Evolutionary conservation across 2,329 filamentous ascomycete genomes (phyloP).

Genomic region (Fusarium abutilonis): DNA sequence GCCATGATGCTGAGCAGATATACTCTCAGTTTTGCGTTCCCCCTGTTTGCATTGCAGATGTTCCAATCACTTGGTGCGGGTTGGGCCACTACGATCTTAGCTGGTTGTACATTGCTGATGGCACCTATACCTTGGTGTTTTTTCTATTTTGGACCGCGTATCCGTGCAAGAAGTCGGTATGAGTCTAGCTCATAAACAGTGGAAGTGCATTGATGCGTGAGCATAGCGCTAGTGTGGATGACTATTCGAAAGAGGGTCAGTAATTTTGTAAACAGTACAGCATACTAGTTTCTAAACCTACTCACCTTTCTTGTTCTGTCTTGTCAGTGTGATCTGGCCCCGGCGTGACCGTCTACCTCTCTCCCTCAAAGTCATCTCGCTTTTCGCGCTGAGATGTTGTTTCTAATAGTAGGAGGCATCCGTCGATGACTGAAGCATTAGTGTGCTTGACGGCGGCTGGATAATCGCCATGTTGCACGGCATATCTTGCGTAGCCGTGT

Average conservation of each 20-base stretch:
- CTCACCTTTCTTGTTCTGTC: no score
- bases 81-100: slow-evolving; percentile 25
- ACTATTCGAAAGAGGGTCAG: no score
- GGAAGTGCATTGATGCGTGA: no score
- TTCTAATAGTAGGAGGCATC: slow-evolving; percentile 38
- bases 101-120: slow-evolving; percentile 7
- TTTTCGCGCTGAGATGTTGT: slow-evolving; percentile 45
- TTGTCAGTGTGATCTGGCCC: no score
- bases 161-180: slow-evolving; percentile 24
- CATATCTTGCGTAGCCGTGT: slow-evolving; percentile 16
- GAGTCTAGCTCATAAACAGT: slow-evolving; percentile 10
- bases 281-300: no score
- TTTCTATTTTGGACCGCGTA: slow-evolving; percentile 9
- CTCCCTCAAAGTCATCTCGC: slow-evolving; percentile 49
- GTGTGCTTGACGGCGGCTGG: slow-evolving; percentile 37
- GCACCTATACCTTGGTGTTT: slow-evolving; percentile 35
- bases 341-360: slow-evolving; percentile 34
- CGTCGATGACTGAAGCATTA: slow-evolving; percentile 27
- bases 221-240: no score
- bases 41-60: slow-evolving; percentile 28
- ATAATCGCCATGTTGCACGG: slow-evolving; percentile 40
- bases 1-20: slow-evolving; percentile 33
- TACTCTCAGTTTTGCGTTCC: slow-evolving; percentile 23
- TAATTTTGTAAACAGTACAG: no score
- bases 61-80: slow-evolving; percentile 19